These are phyloP conservation scores for Parachaetomium inaequale DNA, from an alignment of 495 filamentous ascomycete species.

Conservation along the genomic window DNA sequence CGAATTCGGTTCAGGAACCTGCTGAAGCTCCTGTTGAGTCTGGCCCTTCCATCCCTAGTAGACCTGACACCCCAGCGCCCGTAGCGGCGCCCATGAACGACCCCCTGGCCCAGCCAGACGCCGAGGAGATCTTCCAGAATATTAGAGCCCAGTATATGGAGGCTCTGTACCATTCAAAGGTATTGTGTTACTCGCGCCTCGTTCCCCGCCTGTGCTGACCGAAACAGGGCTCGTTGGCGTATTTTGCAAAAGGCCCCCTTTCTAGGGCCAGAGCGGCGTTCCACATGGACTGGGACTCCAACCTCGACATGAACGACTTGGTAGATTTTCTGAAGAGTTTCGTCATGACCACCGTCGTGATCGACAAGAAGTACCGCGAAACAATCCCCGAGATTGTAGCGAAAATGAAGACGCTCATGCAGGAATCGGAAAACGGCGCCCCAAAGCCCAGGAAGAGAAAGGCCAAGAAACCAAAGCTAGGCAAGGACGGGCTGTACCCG, in stretches of 20 bases:
- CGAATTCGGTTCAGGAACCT: neutral
- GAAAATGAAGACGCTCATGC: slow-evolving; percentile 54
- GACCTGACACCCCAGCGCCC: neutral
- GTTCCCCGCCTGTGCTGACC: slow-evolving; percentile 25
- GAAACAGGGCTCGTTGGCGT: slow-evolving; percentile 79
- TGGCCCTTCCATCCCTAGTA: neutral
- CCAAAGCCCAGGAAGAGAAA: slow-evolving; percentile 55
- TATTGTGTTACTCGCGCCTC: slow-evolving; percentile 25
- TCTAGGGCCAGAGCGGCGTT: slow-evolving; percentile 81
- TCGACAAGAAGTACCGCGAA: slow-evolving; percentile 87
- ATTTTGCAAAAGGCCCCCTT: slow-evolving; percentile 94
- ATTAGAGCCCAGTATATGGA: slow-evolving; percentile 78
- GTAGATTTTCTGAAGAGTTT: slow-evolving; percentile 65
- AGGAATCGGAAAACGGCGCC: slow-evolving; percentile 59
- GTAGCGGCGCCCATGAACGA: slow-evolving; percentile 22
- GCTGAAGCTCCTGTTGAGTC: neutral
- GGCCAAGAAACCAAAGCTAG: slow-evolving; percentile 64
- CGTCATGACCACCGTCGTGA: slow-evolving; percentile 65
- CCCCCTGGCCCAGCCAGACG: slow-evolving; percentile 45
- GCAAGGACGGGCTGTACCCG: slow-evolving; percentile 73
- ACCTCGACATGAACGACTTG: slow-evolving; percentile 56
- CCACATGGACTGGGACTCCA: slow-evolving; percentile 53
- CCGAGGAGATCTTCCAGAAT: slow-evolving; percentile 62
- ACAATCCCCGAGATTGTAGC: slow-evolving; percentile 64
- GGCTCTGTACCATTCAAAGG: slow-evolving; percentile 85